These are phyloP conservation scores for Cryptococcus sp. DNA, from an alignment of 1,284 basidiomycete species.

Conservation along the genomic window DNA sequence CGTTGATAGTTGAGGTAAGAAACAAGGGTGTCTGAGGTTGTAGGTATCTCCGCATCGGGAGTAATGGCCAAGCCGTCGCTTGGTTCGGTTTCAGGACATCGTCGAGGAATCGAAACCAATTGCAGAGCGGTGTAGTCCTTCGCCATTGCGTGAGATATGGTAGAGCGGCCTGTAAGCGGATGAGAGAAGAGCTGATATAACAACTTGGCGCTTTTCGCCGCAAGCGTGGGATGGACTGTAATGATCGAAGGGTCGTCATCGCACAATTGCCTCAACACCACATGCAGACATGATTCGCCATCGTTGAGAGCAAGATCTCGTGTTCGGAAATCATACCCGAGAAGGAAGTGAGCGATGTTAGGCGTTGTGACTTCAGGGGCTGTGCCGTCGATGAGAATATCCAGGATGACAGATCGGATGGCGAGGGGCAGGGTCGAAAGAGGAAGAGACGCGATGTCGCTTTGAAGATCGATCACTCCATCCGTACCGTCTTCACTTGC, in stretches of 20 bases:
- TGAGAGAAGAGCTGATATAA: constrained; percentile 86
- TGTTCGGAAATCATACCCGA: constrained; percentile 69
- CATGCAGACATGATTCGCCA: constrained; percentile 73
- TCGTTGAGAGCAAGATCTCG: constrained; percentile 53
- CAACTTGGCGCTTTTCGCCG: constrained; percentile 82
- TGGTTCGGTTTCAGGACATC: constrained; percentile 61
- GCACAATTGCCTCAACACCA: constrained; percentile 76
- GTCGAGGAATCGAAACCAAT: constrained; percentile 57
- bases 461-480: constrained; percentile 29
- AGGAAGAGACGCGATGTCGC: constrained; percentile 20
- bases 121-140: constrained; percentile 90
- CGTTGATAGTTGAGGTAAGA: constrained; percentile 81
- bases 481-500: constrained; percentile 44
- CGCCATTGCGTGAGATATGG: constrained; percentile 84
- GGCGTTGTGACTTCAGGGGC: constrained; percentile 67
- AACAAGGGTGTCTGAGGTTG: constrained; percentile 71
- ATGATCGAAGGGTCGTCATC: constrained; percentile 66
- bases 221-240: constrained; percentile 69
- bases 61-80: constrained; percentile 65
- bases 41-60: constrained; percentile 74
- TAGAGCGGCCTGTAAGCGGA: constrained; percentile 75
- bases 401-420: constrained; percentile 76
- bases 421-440: constrained; percentile 55
- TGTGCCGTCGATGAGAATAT: constrained; percentile 81
- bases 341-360: constrained; percentile 85